Base-by-base conservation (phyloP, 2,329 filamentous ascomycete species). In the Escovopsis sp. region DNA sequence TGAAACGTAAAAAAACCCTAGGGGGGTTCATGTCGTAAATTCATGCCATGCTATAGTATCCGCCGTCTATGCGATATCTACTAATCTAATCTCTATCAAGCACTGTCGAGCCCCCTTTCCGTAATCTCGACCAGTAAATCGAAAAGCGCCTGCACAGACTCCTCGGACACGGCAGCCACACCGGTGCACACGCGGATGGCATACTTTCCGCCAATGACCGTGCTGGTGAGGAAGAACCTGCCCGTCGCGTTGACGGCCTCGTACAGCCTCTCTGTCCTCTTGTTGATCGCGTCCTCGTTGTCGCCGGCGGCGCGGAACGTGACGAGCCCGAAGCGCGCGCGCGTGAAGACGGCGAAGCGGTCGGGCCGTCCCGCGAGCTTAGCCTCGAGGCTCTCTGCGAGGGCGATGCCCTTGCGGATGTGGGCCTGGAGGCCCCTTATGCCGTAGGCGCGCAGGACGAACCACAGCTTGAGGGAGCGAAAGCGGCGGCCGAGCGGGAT, bases 401-500 rank as follows among this genome's bases (percentile, higher is more conserved):
- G 63, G 3, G 60, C 58, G 44, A 94, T 66, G 26, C 82, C 80
- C 36, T 75, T 74, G 32, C 77, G 69, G 48, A 95, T 77, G 53
- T 93, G 84, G 4, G 65, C 70, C 51, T 78, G 79, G 54, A 96
- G 62, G 0, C 88, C 89, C 28, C 70, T 69, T 41, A 93, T 65
- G 39, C 89, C 89, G 56, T 87, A 94, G 36, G 74, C 80, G 37
- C 89, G 72, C 53, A 95, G 67, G 7, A 96, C 87, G 58, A 95
- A 95, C 89, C 89, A 96, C 48, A 94, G 80, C 67, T 96, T 96
- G 45, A 96, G 65, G 3, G 82, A 78, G 46, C 89, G 75, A 72
- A 96, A 96, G 12, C 89, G 73, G 3, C 89, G 72, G 8, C 89
- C 89, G 0, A 96, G 77, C 0, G 89, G 87, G 54, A 96, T 93